These are phyloP conservation scores for Suillus subluteus DNA, from an alignment of 768 basidiomycete genomes.

Conservation along the genomic window DNA sequence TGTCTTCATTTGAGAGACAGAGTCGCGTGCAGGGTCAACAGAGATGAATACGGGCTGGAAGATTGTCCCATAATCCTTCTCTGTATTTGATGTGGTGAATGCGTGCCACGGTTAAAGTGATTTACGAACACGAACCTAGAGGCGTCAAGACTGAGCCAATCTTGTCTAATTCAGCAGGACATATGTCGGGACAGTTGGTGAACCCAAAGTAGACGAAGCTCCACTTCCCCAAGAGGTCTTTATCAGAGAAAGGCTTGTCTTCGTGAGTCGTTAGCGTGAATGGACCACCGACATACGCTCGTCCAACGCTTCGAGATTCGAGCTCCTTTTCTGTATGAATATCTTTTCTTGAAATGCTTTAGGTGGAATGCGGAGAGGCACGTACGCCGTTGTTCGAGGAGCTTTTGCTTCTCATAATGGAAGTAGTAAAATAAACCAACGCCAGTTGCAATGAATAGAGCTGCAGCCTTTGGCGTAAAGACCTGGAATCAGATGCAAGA, in stretches of 20 bases:
- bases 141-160: slow-evolving; percentile 75
- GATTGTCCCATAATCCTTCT: slow-evolving; percentile 66
- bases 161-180: slow-evolving; percentile 97
- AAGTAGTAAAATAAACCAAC: slow-evolving; percentile 88
- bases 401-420: slow-evolving; percentile 77
- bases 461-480: slow-evolving; percentile 88
- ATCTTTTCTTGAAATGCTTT: not conserved
- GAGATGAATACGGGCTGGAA: slow-evolving; percentile 94
- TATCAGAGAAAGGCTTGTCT: slow-evolving; percentile 75
- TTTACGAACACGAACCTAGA: slow-evolving; percentile 50
- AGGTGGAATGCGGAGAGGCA: not conserved
- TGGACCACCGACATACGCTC: slow-evolving; percentile 89
- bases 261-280: slow-evolving; percentile 75
- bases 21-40: slow-evolving; percentile 94
- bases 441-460: slow-evolving; percentile 82
- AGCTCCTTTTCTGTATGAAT: slow-evolving; percentile 67
- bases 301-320: slow-evolving; percentile 73
- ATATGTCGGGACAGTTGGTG: slow-evolving; percentile 99
- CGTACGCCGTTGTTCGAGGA: slow-evolving; percentile 78
- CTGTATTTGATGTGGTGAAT: slow-evolving; percentile 41
- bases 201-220: slow-evolving; percentile 97
- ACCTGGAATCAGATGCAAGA: slow-evolving; percentile 53
- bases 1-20: slow-evolving; percentile 55
- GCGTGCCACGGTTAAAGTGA: not conserved
- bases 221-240: slow-evolving; percentile 89